A percentile compares a stretch with the other conserved stretches of the same genome.
These are phyloP conservation scores for Solanum dulcamara DNA, from an alignment of 257 asterid species.

Conservation along the genomic window DNA sequence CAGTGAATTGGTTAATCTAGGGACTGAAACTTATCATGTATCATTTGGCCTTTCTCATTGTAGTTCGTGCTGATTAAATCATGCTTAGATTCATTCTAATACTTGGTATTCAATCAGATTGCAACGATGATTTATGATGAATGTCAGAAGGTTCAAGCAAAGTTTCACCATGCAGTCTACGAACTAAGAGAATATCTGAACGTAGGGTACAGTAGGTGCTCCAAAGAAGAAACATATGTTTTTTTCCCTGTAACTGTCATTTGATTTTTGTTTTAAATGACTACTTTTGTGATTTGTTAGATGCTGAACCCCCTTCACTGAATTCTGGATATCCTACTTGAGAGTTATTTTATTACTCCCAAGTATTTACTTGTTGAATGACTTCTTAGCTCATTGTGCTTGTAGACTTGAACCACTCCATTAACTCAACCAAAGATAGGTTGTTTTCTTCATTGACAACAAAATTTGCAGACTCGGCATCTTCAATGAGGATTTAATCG, in stretches of 20 bases:
- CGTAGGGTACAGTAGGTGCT: neutral
- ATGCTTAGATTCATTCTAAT: neutral
- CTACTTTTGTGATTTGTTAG: neutral
- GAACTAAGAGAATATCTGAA: conserved; percentile 6
- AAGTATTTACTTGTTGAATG: neutral
- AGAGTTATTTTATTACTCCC: neutral
- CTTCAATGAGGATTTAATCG: neutral
- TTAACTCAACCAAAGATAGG: neutral
- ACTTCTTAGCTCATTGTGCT: neutral
- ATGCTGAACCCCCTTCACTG: neutral
- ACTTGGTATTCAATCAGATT: neutral
- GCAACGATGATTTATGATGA: neutral
- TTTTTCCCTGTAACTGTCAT: neutral
- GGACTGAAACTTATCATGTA: neutral
- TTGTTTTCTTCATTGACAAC: neutral
- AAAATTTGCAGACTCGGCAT: neutral
- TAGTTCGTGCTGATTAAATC: neutral
- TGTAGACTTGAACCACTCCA: neutral
- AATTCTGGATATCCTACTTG: neutral
- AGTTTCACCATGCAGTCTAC: neutral
- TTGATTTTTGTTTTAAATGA: neutral
- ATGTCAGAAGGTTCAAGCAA: neutral
- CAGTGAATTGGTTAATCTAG: neutral
- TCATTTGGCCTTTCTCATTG: neutral
- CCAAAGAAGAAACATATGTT: neutral